Percentiles rank a stretch among this genome's conserved stretches.
Conservation (phyloP, 2,329 filamentous ascomycete genomes). For the Stromatinia cepivora region DNA sequence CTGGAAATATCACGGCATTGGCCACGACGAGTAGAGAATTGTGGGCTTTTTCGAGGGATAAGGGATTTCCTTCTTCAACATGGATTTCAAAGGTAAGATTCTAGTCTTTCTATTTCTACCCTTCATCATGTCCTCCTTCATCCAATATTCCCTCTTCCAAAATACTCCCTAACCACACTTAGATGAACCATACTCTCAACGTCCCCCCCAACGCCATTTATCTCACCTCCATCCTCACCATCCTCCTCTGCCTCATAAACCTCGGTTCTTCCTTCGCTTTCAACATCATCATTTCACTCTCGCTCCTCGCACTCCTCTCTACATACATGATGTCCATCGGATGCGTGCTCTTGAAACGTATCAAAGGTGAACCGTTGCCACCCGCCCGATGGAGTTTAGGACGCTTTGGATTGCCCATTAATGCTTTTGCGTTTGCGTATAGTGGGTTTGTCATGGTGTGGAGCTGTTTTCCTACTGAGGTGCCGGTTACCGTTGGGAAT, state of each 20-base stretch:
- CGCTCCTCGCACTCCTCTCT: conserved; percentile 51
- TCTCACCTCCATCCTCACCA: conserved; percentile 30
- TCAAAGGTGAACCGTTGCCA: conserved; percentile 45
- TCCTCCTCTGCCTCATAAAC: conserved; percentile 45
- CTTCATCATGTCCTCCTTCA: background rate
- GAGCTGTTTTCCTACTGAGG: conserved; percentile 48
- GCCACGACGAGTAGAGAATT: conserved; percentile 43
- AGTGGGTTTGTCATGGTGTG: conserved; percentile 50
- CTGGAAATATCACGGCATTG: conserved; percentile 44
- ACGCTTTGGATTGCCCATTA: conserved; percentile 45
- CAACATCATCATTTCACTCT: conserved; percentile 55
- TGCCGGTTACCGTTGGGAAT: conserved; percentile 41
- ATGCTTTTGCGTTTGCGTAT: conserved; percentile 48
- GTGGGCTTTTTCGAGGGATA: conserved; percentile 45
- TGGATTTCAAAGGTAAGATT: conserved; percentile 44
- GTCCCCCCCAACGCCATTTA: conserved; percentile 34
- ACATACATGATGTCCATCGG: conserved; percentile 53
- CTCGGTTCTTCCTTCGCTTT: conserved; percentile 54
- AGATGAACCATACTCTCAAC: conserved; percentile 41
- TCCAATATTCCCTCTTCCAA: background rate
- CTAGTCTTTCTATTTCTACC: background rate
- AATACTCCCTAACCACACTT: background rate
- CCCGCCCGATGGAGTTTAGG: conserved; percentile 47
- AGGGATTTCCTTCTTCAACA: conserved; percentile 35
- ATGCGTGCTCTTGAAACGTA: conserved; percentile 44